A percentile compares a stretch with the other conserved stretches of the same genome.
These are phyloP conservation scores for Glycyrrhiza uralensis DNA, from an alignment of 306 rosid species.

Conservation along the genomic window DNA sequence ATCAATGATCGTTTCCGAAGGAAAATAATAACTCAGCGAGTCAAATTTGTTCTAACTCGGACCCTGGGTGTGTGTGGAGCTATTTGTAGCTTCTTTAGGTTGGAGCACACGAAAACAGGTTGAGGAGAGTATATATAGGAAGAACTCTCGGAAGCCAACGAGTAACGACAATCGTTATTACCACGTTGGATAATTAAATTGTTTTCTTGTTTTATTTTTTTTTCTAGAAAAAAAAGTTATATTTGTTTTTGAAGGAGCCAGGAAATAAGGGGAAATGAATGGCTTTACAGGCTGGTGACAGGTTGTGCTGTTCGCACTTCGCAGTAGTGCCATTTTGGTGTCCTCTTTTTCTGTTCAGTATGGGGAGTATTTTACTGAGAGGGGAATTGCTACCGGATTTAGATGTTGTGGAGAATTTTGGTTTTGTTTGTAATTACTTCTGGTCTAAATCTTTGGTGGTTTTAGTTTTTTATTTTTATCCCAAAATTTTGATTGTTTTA, in stretches of 20 bases:
- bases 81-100: not conserved
- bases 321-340: not conserved
- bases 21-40: not conserved
- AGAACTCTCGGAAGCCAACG: not conserved
- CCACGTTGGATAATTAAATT: slow-evolving; percentile 10
- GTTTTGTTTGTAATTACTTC: too few species aligned
- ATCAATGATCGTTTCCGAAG: not conserved
- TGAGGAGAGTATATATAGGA: not conserved
- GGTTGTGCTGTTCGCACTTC: slow-evolving; percentile 19
- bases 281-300: slow-evolving; percentile 27
- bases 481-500: too few species aligned
- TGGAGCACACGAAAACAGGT: not conserved
- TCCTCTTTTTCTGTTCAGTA: not conserved
- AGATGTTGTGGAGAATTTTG: too few species aligned
- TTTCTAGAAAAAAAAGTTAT: not conserved
- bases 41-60: not conserved
- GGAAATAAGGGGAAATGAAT: not conserved
- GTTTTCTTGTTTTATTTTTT: not conserved
- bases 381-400: too few species aligned
- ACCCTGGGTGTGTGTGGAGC: not conserved
- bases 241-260: not conserved
- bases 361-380: too few species aligned
- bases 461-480: too few species aligned
- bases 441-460: too few species aligned
- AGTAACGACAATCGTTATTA: not conserved